Evolutionary conservation across 345 rosid genomes (phyloP).

Genomic region (Populus alba): DNA sequence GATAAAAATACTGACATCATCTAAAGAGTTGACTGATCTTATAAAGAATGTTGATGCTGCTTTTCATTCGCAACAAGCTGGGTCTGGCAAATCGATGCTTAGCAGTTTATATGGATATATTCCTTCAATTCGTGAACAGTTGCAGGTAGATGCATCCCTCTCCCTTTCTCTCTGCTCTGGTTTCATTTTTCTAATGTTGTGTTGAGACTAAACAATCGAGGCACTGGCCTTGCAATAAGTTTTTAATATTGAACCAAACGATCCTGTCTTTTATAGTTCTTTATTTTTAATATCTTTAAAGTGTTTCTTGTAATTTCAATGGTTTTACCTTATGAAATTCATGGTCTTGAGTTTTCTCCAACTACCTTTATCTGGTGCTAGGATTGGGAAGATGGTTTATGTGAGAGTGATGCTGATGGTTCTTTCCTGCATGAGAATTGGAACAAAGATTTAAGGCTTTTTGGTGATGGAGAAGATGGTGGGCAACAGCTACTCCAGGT

Average conservation of each 20-base stretch:
- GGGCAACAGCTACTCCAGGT: conserved; percentile 94
- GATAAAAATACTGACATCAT: conserved; percentile 60
- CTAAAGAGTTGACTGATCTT: conserved; percentile 64
- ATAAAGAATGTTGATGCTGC: conserved; percentile 59
- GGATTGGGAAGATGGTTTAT: conserved; percentile 97
- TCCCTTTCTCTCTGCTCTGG: not conserved
- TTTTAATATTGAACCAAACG: not conserved
- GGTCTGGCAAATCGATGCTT: conserved; percentile 45
- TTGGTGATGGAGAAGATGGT: conserved; percentile 73
- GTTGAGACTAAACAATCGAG: not conserved
- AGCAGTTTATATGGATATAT: conserved; percentile 48
- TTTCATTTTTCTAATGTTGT: not conserved
- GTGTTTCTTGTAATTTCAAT: not conserved
- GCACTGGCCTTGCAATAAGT: not conserved
- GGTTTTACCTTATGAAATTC: not conserved
- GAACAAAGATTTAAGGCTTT: conserved; percentile 81
- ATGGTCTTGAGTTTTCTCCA: not conserved
- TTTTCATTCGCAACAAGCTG: conserved; percentile 61
- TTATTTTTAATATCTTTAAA: too few species aligned
- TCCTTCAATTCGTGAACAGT: conserved; percentile 71
- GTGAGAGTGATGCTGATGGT: conserved; percentile 85
- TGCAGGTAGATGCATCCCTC: conserved; percentile 49
- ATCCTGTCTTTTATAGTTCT: not conserved
- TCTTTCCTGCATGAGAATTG: conserved; percentile 85
- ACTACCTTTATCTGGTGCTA: conserved; percentile 24